These are phyloP conservation scores for Mariannaea elegans DNA, from an alignment of 2,329 filamentous ascomycete genomes.

Conservation along the genomic window DNA sequence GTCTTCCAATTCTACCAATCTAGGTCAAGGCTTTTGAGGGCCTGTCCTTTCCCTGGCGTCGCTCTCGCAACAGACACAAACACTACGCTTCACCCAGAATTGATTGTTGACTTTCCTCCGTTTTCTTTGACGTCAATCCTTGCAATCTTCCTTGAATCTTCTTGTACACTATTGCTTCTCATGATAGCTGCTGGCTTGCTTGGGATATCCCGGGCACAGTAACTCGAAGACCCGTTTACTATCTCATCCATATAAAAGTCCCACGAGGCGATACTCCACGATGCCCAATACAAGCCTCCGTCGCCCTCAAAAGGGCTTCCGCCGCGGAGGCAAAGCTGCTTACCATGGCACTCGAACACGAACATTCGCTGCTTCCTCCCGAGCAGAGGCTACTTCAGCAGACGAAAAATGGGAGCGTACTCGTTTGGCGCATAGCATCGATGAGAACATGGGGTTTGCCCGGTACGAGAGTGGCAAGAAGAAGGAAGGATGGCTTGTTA, in stretches of 20 bases:
- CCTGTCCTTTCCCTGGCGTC: constrained; percentile 26
- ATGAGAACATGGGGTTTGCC: constrained; percentile 93
- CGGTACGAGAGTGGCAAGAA: constrained; percentile 88
- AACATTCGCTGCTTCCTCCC: constrained; percentile 81
- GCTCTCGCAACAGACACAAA: constrained; percentile 34
- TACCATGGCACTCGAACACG: constrained; percentile 77
- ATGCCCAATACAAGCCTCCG: constrained; percentile 71
- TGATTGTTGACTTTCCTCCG: constrained; percentile 33
- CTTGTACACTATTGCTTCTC: constrained; percentile 12
- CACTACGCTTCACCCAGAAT: constrained; percentile 26
- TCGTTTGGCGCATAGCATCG: constrained; percentile 85
- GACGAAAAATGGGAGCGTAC: constrained; percentile 93
- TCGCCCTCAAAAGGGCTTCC: constrained; percentile 72
- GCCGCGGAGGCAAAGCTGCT: constrained; percentile 72
- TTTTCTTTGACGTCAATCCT: constrained; percentile 20
- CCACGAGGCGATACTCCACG: constrained; percentile 34
- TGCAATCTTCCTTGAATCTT: background rate
- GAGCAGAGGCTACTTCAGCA: constrained; percentile 85
- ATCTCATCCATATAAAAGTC: background rate
- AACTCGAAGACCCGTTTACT: constrained; percentile 29
- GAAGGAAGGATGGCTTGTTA: constrained; percentile 91
- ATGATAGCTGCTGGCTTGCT: constrained; percentile 26
- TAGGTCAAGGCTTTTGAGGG: constrained; percentile 36
- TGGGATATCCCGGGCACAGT: constrained; percentile 28
- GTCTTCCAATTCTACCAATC: constrained; percentile 43